Percentiles rank a stretch among this genome's conserved stretches.
Evolutionary conservation across 805 yeast species (phyloP).

Genomic region (Wickerhamomyces silvicola): DNA sequence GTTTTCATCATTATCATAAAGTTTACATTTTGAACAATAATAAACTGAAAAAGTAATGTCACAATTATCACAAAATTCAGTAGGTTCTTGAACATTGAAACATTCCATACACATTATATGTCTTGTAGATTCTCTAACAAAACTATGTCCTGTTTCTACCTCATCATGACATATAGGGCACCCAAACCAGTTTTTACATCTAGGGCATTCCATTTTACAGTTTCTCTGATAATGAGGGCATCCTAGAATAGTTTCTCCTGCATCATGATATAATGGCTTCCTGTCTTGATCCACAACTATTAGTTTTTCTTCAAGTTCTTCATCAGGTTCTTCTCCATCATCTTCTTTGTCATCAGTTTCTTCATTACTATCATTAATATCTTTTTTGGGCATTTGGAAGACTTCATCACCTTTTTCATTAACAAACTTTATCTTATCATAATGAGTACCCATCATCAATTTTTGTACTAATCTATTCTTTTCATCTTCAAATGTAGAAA

Average conservation of each 20-base stretch:
- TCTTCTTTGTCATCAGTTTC: conserved; percentile 13
- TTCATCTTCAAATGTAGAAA: conserved; percentile 16
- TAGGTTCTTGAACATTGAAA: conserved; percentile 66
- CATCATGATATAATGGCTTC: conserved; percentile 40
- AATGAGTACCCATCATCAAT: conserved; percentile 64
- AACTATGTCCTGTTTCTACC: conserved; percentile 45
- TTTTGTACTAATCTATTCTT: conserved; percentile 42
- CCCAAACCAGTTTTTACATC: conserved; percentile 67
- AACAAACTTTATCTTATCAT: conserved; percentile 37
- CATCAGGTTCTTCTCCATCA: conserved; percentile 5
- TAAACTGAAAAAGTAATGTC: conserved; percentile 63
- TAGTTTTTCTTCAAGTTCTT: conserved; percentile 19
- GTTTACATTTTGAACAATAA: conserved; percentile 69
- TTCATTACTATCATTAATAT: conserved; percentile 1
- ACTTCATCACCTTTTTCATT: conserved; percentile 21
- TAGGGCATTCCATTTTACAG: conserved; percentile 77
- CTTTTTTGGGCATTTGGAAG: conserved; percentile 18
- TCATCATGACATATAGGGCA: conserved; percentile 85
- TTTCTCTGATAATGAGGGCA: conserved; percentile 79
- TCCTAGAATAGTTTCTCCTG: conserved; percentile 47
- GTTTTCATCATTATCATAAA: conserved; percentile 74
- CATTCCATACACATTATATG: conserved; percentile 82
- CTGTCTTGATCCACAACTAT: conserved; percentile 41
- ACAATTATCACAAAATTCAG: conserved; percentile 64
- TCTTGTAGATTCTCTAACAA: conserved; percentile 51